Percentiles rank a stretch among this genome's conserved stretches.
Conservation (phyloP, 306 rosid species). For the Hylodesmum podocarpum region DNA sequence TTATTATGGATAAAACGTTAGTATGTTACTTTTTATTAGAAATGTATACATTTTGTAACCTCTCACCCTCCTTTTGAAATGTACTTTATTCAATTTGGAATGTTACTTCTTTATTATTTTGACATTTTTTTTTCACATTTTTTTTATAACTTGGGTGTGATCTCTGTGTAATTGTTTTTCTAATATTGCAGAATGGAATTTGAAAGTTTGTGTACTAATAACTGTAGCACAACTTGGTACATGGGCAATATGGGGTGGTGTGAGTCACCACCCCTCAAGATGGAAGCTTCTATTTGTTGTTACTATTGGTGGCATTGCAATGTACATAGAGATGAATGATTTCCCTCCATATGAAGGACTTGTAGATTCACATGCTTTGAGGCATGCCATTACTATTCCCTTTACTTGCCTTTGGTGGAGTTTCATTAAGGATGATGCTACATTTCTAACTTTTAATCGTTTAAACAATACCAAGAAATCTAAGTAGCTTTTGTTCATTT, state of each 20-base stretch:
- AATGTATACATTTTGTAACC: no score
- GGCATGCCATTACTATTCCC: conserved; percentile 79
- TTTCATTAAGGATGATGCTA: conserved; percentile 71
- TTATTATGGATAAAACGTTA: no score
- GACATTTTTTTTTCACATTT: neutral
- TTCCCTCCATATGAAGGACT: conserved; percentile 71
- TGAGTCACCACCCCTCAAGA: conserved; percentile 61
- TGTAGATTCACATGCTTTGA: conserved; percentile 68
- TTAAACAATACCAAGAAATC: conserved; percentile 59
- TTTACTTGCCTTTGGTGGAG: conserved; percentile 82
- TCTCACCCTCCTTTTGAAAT: no score
- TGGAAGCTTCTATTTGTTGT: conserved; percentile 67
- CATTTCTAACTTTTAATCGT: conserved; percentile 42
- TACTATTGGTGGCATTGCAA: conserved; percentile 56
- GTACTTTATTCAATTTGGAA: neutral
- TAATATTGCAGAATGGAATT: conserved; percentile 69
- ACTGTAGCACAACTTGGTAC: conserved; percentile 57
- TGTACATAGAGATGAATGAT: conserved; percentile 62
- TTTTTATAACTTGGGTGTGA: neutral
- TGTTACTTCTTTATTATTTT: neutral
- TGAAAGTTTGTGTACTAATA: conserved; percentile 71
- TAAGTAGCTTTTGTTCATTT: conserved; percentile 42
- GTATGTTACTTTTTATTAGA: no score
- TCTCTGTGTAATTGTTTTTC: neutral
- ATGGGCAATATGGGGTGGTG: conserved; percentile 68